These are phyloP conservation scores for Neonectria faginata DNA, from an alignment of 2,329 filamentous ascomycete genomes.

Conservation along the genomic window DNA sequence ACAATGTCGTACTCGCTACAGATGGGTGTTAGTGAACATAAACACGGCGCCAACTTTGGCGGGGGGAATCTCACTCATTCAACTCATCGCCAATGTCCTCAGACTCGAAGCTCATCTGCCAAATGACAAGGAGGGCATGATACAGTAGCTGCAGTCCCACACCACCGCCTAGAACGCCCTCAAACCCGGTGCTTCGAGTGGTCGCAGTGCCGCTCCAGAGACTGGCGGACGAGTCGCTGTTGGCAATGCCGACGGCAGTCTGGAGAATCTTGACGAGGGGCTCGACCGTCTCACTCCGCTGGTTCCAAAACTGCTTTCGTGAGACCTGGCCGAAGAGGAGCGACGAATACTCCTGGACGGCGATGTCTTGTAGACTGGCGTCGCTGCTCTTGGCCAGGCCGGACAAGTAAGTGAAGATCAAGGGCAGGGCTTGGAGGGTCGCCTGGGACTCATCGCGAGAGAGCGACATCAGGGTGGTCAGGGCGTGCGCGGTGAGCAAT, in stretches of 20 bases:
- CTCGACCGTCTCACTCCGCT: constrained; percentile 84
- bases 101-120: constrained; percentile 97
- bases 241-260: constrained; percentile 78
- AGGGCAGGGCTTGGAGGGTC: constrained; percentile 81
- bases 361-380: constrained; percentile 93
- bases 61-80: constrained; percentile 75
- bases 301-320: constrained; percentile 89
- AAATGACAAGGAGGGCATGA: constrained; percentile 91
- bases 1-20: constrained; percentile 91
- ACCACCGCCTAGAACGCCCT: constrained; percentile 77
- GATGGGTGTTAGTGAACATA: constrained; percentile 33
- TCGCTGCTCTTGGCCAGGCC: constrained; percentile 86
- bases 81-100: constrained; percentile 78
- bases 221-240: constrained; percentile 71
- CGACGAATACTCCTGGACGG: constrained; percentile 89
- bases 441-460: constrained; percentile 72
- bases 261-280: constrained; percentile 86
- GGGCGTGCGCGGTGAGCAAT: constrained; percentile 87
- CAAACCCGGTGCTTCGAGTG: constrained; percentile 70
- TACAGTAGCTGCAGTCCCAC: constrained; percentile 94
- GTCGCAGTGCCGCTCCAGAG: constrained; percentile 69
- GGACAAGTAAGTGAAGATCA: constrained; percentile 88
- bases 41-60: neutral
- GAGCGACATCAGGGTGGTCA: constrained; percentile 80
- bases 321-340: constrained; percentile 81